phyloP scores from a whole-genome alignment of 2,329 filamentous ascomycete species.

The Pseudogymnoascus sp. region DNA sequence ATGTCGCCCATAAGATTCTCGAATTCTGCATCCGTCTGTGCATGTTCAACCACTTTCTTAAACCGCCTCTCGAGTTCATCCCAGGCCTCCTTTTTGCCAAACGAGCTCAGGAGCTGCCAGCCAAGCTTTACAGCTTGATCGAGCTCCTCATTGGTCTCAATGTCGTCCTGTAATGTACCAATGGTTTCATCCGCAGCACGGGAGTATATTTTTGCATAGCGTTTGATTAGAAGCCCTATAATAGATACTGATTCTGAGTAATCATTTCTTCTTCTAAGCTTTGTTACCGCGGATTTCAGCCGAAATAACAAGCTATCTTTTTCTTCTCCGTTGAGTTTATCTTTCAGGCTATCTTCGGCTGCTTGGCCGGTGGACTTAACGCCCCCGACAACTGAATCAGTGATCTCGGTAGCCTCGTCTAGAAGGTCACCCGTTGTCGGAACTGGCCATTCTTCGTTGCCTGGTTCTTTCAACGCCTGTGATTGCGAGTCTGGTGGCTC shows the following conservation, averaged over 20 bases:
- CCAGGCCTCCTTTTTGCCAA: constrained; percentile 70
- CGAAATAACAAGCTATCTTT: constrained; percentile 64
- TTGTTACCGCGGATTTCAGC: constrained; percentile 65
- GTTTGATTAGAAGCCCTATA: constrained; percentile 63
- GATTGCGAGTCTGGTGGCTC: constrained; percentile 58
- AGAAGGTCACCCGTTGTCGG: constrained; percentile 57
- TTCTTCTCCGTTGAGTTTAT: constrained; percentile 65
- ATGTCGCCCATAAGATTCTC: constrained; percentile 67
- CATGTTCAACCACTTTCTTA: constrained; percentile 62
- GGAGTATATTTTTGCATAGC: constrained; percentile 72
- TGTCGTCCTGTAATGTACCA: constrained; percentile 57
- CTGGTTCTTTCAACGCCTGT: constrained; percentile 42
- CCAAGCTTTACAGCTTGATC: constrained; percentile 71
- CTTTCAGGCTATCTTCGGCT: constrained; percentile 60
- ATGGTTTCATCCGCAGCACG: constrained; percentile 60
- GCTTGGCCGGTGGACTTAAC: constrained; percentile 45
- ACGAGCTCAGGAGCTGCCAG: constrained; percentile 70
- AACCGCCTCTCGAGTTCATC: constrained; percentile 61
- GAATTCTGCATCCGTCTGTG: constrained; percentile 71
- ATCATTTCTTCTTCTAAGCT: constrained; percentile 66
- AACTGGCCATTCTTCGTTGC: constrained; percentile 38
- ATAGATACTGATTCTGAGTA: constrained; percentile 83
- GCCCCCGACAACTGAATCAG: constrained; percentile 29
- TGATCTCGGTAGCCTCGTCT: constrained; percentile 45
- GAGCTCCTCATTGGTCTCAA: constrained; percentile 63